A percentile compares a stretch with the other conserved stretches of the same genome.
Evolutionary conservation across 768 basidiomycete species (phyloP).

Genomic region (Suillus clintonianus): DNA sequence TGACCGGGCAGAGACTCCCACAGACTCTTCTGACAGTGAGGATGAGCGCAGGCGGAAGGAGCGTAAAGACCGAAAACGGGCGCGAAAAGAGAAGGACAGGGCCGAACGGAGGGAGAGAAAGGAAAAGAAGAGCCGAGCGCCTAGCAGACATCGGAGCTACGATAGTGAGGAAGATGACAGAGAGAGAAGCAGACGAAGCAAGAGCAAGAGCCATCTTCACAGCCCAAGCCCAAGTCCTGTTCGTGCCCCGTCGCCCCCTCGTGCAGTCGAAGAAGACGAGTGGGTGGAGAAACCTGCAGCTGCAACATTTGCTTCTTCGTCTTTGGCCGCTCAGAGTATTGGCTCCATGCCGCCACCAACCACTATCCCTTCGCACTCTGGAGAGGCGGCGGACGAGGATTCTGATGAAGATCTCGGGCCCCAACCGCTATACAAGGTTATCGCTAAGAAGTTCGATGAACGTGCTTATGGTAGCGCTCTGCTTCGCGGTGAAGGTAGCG

Average conservation of each 20-base stretch:
- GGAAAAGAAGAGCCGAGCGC: conserved; percentile 36
- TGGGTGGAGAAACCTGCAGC: conserved; percentile 65
- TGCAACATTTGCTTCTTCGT: conserved; percentile 25
- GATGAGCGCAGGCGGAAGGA: conserved; percentile 59
- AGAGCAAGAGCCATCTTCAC: conserved; percentile 35
- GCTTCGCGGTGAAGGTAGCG: conserved; percentile 92
- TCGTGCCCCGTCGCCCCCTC: conserved; percentile 30
- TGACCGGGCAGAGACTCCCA: conserved; percentile 46
- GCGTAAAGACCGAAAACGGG: conserved; percentile 61
- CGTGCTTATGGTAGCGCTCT: conserved; percentile 89
- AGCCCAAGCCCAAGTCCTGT: conserved; percentile 35
- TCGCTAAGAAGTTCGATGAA: conserved; percentile 67
- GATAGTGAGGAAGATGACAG: conserved; percentile 42
- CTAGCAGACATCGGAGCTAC: conserved; percentile 30
- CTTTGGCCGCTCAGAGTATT: conserved; percentile 15
- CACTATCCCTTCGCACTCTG: conserved; percentile 17
- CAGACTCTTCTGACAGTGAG: conserved; percentile 50
- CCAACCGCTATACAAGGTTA: conserved; percentile 52
- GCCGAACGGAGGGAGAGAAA: conserved; percentile 42
- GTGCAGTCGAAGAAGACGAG: conserved; percentile 48
- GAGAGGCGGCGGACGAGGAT: conserved; percentile 37
- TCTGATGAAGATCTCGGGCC: conserved; percentile 80
- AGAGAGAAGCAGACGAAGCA: conserved; percentile 32
- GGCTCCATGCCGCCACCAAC: conserved; percentile 25
- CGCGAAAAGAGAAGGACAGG: conserved; percentile 48